Evolutionary conservation across 2,329 filamentous ascomycete species (phyloP), one percentile per base, ranked within the genome.

Genomic region (Aciculosporium take): DNA sequence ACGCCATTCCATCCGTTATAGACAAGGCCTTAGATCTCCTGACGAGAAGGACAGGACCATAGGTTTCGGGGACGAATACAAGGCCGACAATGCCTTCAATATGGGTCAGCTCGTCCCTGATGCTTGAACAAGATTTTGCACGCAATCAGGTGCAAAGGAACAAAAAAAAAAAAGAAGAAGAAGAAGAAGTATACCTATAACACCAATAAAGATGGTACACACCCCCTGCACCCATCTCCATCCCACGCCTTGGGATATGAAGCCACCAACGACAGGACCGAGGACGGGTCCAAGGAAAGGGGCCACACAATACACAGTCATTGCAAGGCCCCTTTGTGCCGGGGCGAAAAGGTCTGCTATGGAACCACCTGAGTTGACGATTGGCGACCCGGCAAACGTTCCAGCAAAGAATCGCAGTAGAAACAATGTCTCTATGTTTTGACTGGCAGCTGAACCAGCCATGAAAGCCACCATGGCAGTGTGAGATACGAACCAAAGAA

Each of bases 331-430:
- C 46, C 76, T 63, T 46, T 77, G 60, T 0, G 61, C 56, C 3
- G 69, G 67, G 7, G 62, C 52, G 51, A 78, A 80, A 59, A 80
- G 71, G 52, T 81, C 77, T 31, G 76, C 76, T 48, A 81, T 72
- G 21, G 76, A 68, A 49, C 75, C 77, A 3, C 74, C 74, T 1
- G 72, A 69, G 48, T 79, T 79, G 7, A 75, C 77, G 45, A 81
- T 57, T 1, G 76, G 72, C 0, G 74, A 74, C 0, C 74, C 73
- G 4, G 75, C 78, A 49, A 79, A 79, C 7, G 71, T 59, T 30
- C 77, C 76, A 18, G 73, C 72, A 40, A 84, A 71, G 60, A 84
- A 84, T n/a, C 81, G 72, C 30, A 82, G 64, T n/a, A 81, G 67
- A 25, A 84, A 60, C 2, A 85, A 61, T 1, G 72, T 71, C 37